Percentiles rank a stretch among this genome's conserved stretches.
These are phyloP conservation scores for Ramalina peruviana DNA, from an alignment of 495 filamentous ascomycete species.

Conservation along the genomic window DNA sequence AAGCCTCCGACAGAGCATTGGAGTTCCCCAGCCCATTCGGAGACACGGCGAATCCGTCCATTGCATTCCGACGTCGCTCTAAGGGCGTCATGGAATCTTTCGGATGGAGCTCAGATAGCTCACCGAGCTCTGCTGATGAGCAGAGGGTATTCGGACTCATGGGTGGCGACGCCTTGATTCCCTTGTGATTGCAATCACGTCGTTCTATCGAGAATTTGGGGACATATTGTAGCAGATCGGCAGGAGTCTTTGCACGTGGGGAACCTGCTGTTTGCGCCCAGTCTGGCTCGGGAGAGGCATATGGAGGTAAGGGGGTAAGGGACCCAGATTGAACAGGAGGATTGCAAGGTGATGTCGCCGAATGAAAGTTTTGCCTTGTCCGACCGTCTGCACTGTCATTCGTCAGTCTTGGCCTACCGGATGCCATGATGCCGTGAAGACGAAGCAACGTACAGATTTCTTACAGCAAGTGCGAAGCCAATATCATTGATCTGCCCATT, in stretches of 20 bases:
- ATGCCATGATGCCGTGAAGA: too few relatives aligned
- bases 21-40: background rate
- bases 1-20: background rate
- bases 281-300: background rate
- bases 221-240: background rate
- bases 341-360: background rate
- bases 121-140: background rate
- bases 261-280: background rate
- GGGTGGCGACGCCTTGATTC: background rate
- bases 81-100: background rate
- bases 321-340: slow-evolving; percentile 2
- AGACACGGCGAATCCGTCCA: background rate
- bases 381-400: slow-evolving; percentile 2
- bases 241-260: slow-evolving; percentile 1
- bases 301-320: slow-evolving; percentile 5
- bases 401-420: background rate
- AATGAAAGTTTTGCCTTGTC: background rate
- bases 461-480: background rate
- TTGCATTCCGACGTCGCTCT: background rate
- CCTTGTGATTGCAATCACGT: background rate
- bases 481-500: background rate
- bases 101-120: background rate
- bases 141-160: background rate
- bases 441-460: slow-evolving; percentile 1
- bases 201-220: background rate